phyloP scores from a whole-genome alignment of 352 stramenopile species.

The Phytophthora pluvialis region DNA sequence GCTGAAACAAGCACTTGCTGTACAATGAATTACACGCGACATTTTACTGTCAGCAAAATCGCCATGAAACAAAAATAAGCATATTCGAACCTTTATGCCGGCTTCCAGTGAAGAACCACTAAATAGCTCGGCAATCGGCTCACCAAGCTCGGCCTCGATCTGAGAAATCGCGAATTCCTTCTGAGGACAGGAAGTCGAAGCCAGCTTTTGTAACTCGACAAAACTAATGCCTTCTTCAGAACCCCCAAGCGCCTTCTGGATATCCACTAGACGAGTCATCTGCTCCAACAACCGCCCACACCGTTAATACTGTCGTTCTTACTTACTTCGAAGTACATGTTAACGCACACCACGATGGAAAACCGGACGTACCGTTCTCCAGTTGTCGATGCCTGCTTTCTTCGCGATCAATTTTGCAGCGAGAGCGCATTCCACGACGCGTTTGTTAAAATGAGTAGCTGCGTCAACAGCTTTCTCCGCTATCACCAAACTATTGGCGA shows the following conservation, averaged over 20 bases:
- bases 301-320: neutral
- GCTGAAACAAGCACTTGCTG: conserved; percentile 45
- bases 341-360: neutral
- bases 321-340: no score
- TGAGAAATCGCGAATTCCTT: conserved; percentile 40
- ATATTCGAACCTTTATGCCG: conserved; percentile 39
- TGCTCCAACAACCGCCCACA: conserved; percentile 15
- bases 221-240: conserved; percentile 15
- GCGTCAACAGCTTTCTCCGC: conserved; percentile 82
- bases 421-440: conserved; percentile 79
- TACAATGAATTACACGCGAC: neutral
- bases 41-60: neutral
- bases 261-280: conserved; percentile 53
- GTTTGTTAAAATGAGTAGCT: conserved; percentile 72
- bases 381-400: conserved; percentile 38
- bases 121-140: conserved; percentile 38
- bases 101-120: conserved; percentile 37
- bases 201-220: conserved; percentile 38
- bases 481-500: conserved; percentile 74
- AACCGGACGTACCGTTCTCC: conserved; percentile 41
- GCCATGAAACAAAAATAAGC: neutral
- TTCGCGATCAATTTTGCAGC: conserved; percentile 76
- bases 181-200: conserved; percentile 20
- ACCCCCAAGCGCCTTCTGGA: conserved; percentile 39
- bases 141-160: conserved; percentile 36